Base-by-base conservation (phyloP, 2,329 filamentous ascomycete species). In the Bisporella sp. region DNA sequence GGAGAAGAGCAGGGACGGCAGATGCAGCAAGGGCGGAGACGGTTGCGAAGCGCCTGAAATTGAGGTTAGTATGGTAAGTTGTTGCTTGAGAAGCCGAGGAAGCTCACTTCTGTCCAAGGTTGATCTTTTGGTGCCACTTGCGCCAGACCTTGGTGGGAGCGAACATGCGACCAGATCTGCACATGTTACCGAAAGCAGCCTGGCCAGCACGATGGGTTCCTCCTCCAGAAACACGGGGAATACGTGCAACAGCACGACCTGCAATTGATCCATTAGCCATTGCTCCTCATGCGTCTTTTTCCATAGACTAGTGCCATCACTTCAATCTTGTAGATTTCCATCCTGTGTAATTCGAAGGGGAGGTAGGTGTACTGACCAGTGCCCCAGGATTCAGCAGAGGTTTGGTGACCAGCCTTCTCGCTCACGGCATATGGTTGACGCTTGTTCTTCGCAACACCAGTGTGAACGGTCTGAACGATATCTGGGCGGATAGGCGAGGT, bases 111-210 rank as follows among this genome's bases (percentile, higher is more conserved):
- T 99, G 93, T 75, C 87, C 87, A 76, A 95, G 84, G 84, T 95
- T 96, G 84, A 99, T 84, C 90, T 97, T 97, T 82, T 96, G 83
- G 83, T 99, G 93, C 95, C 93, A 99, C 82, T 96, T 96, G 75
- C 93, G 84, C 95, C 93, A 99, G 79, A 96, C 87, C 87, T 99
- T 99, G 78, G 93, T 99, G 64, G 93, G 93, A 66, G 93, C 93
- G 79, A 99, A 99, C 93, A 99, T 99, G 79, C 93, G 93, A 81
- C 95, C 93, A 72, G 92, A 96, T 75, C 93, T 91, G 81, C 93
- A 99, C 90, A 92, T 90, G 88, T 99, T 99, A 89, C 93, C 93
- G 77, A 97, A 99, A 67, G 93, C 93, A 75, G 93, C 93, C 82
- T 99, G 93, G 81, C 93, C 93, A 71, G 93, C 93, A 83, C 93